Base-by-base conservation (phyloP, 306 rosid genomes). In the Psophocarpus tetragonolobus region DNA sequence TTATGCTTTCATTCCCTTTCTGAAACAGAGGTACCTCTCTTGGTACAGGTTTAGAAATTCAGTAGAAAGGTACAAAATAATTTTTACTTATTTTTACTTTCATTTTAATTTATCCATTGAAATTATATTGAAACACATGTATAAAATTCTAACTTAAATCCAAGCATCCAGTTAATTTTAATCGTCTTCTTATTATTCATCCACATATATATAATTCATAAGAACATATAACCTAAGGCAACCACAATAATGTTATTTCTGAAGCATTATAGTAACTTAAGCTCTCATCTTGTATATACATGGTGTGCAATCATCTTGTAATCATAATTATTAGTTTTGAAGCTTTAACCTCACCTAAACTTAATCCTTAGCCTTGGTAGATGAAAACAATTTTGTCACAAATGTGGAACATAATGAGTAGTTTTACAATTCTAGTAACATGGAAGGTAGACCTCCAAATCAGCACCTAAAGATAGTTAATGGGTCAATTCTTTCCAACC, bases 381-480 rank as follows among this genome's bases (percentile, higher is more conserved):
- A 32, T 48, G 80, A 10, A 11, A 27, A 18, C 69, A 76, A 20
- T 26, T 24, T 39, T 35, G 13, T 38, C 39, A 41, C 36, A 32
- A 32, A 71, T n/a, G 39, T 48, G 35, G 20, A 70, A 45, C 35
- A 71, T 27, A 35, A 71, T 14, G 53, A 27, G 35, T 3, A 47
- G 8, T 29, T 71, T 78, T 54, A 36, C 58, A 67, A 53, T 13
- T 42, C 12, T 77, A 42, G 76, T 32, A 60, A 48, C 64, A 58
- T 26, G 86, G 83, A 82, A 56, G 78, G 78, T 79, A 57, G 5
- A 44, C 5, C 32, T 44, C 47, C 21, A 54, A 8, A 56, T 66
- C 65, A 42, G 17, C 56, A 76, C 66, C 71, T 14, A 66, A 74
- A 69, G 15, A 39, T 77, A 33, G 86, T 72, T 72, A 65, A 63